Percentiles rank a stretch among this genome's conserved stretches.
These are phyloP conservation scores for Trichoderma atroviride DNA, from an alignment of 2,329 filamentous ascomycete genomes.

Conservation along the genomic window DNA sequence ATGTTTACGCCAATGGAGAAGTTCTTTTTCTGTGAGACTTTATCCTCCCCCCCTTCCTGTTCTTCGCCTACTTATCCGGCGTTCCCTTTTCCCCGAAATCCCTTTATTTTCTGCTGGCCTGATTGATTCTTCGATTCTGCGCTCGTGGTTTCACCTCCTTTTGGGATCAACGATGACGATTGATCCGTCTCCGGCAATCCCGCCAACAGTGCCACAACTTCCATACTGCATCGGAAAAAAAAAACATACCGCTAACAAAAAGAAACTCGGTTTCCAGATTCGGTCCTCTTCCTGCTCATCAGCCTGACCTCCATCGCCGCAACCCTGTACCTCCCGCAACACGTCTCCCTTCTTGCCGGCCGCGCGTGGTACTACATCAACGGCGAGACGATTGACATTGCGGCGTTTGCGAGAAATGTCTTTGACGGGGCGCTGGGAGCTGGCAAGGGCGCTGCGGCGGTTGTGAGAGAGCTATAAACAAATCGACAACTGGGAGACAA, in stretches of 20 bases:
- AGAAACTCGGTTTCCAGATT: constrained; percentile 61
- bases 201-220: not conserved
- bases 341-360: constrained; percentile 78
- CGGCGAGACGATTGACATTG: constrained; percentile 68
- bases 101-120: not conserved
- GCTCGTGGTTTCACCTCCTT: constrained; percentile 55
- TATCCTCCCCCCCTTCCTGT: not conserved
- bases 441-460: constrained; percentile 33
- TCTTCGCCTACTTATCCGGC: not conserved
- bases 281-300: constrained; percentile 85
- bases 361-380: constrained; percentile 95
- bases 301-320: constrained; percentile 84
- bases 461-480: constrained; percentile 39
- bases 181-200: not conserved
- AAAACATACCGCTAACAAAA: not conserved
- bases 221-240: not conserved
- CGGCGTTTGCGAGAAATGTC: constrained; percentile 38
- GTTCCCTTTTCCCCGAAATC: not conserved
- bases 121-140: not conserved
- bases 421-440: constrained; percentile 32
- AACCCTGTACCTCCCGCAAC: constrained; percentile 90
- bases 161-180: constrained; percentile 75
- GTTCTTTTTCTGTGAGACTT: constrained; percentile 81
- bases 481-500: not conserved
- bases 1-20: constrained; percentile 97